phyloP scores from a whole-genome alignment of 2,329 filamentous ascomycete species.

The Proliferodiscus dingleyae region DNA sequence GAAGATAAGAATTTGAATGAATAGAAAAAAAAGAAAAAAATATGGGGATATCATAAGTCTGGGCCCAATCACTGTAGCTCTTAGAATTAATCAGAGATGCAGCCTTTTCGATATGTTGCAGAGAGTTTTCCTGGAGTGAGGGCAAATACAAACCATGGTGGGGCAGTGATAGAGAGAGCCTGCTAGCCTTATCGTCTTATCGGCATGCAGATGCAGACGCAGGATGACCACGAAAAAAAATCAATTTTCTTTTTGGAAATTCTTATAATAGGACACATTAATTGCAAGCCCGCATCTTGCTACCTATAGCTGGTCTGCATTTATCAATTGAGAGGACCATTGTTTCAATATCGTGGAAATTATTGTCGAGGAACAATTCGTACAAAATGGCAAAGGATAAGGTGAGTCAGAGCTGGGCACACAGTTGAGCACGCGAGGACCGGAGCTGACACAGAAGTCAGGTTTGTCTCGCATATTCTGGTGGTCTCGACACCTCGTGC shows the following conservation, averaged over 20 bases:
- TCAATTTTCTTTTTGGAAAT: neutral
- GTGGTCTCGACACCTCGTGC: slow-evolving; percentile 42
- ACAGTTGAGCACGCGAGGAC: slow-evolving; percentile 2
- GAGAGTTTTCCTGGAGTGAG: no score
- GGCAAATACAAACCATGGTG: no score
- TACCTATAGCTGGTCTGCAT: neutral
- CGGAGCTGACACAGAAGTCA: slow-evolving; percentile 14
- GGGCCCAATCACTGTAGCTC: no score
- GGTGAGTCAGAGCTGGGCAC: slow-evolving; percentile 1
- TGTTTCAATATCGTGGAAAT: neutral
- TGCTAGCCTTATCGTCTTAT: neutral
- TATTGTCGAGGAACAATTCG: neutral
- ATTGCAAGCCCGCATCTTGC: neutral
- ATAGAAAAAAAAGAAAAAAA: no score
- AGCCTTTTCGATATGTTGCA: no score
- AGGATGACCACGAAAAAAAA: neutral
- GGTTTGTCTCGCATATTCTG: slow-evolving; percentile 40
- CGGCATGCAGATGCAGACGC: neutral
- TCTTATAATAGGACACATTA: neutral
- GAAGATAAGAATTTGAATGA: no score
- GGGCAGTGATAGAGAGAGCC: no score
- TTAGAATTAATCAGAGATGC: no score
- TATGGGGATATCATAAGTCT: no score
- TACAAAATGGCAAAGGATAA: slow-evolving; percentile 10
- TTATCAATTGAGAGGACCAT: neutral